phyloP scores from a whole-genome alignment of 805 yeast species.

The Saccharomycopsis sp. region DNA sequence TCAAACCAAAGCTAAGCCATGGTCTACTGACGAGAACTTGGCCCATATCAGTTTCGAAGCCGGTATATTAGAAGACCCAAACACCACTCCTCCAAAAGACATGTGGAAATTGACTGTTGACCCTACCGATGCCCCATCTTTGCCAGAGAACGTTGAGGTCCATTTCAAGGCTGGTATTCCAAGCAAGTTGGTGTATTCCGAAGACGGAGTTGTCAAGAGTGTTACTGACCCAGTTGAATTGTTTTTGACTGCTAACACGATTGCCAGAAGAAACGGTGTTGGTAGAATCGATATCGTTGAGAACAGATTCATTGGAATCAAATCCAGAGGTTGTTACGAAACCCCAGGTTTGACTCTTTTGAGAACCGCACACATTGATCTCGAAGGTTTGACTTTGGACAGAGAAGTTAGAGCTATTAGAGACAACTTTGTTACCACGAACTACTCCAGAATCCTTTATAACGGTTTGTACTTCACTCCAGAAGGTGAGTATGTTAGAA shows the following conservation, averaged over 20 bases:
- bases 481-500: slow-evolving; percentile 92
- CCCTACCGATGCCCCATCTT: slow-evolving; percentile 88
- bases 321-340: slow-evolving; percentile 99
- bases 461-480: slow-evolving; percentile 98
- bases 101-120: slow-evolving; percentile 99
- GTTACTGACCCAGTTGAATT: slow-evolving; percentile 88
- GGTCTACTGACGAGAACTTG: slow-evolving; percentile 99
- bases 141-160: slow-evolving; percentile 83
- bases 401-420: slow-evolving; percentile 96
- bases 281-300: slow-evolving; percentile 99
- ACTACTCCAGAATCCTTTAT: slow-evolving; percentile 85
- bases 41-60: slow-evolving; percentile 99
- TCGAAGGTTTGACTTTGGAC: slow-evolving; percentile 95
- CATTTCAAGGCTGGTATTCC: slow-evolving; percentile 86
- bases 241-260: slow-evolving; percentile 85
- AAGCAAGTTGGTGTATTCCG: slow-evolving; percentile 60
- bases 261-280: slow-evolving; percentile 98
- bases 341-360: slow-evolving; percentile 96
- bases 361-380: slow-evolving; percentile 90
- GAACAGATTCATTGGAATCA: slow-evolving; percentile 97
- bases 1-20: slow-evolving; percentile 98
- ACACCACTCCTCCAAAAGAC: slow-evolving; percentile 98
- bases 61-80: slow-evolving; percentile 98
- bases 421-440: slow-evolving; percentile 91
- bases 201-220: slow-evolving; percentile 41